These are phyloP conservation scores for Fraxinus baroniana DNA, from an alignment of 305 asterid genomes.

Conservation along the genomic window DNA sequence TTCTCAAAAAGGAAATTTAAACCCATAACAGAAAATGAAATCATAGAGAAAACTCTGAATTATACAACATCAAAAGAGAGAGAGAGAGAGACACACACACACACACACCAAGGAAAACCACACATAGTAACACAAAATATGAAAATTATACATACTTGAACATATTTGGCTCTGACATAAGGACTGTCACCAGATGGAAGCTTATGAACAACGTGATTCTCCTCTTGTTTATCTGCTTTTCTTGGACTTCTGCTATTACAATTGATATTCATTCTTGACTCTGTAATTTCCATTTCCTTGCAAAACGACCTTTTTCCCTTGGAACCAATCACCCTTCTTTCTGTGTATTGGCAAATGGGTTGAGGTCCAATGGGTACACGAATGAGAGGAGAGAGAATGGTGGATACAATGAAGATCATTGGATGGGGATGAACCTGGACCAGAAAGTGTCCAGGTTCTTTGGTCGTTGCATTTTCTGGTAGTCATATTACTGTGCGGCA, in stretches of 20 bases:
- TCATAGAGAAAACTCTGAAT: background rate
- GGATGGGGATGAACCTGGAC: slow-evolving; percentile 42
- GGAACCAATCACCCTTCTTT: background rate
- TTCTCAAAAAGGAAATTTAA: background rate
- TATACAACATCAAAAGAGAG: background rate
- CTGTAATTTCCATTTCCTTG: background rate
- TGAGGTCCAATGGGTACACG: slow-evolving; percentile 8
- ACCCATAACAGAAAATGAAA: background rate
- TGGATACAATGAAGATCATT: slow-evolving; percentile 22
- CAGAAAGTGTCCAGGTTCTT: slow-evolving; percentile 29
- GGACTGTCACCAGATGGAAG: slow-evolving; percentile 74
- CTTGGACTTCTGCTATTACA: slow-evolving; percentile 18
- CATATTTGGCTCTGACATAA: slow-evolving; percentile 68
- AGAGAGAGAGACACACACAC: too few species aligned
- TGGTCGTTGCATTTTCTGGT: slow-evolving; percentile 23
- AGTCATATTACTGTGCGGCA: background rate
- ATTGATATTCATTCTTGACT: slow-evolving; percentile 27
- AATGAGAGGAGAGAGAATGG: slow-evolving; percentile 5
- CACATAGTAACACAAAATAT: background rate
- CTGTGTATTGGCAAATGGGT: slow-evolving; percentile 11
- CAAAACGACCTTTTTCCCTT: background rate
- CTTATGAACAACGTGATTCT: slow-evolving; percentile 42
- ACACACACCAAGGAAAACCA: background rate
- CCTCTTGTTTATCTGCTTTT: slow-evolving; percentile 34
- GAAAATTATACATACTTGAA: slow-evolving; percentile 36